Evolutionary conservation across 176 grass and related monocot genomes (phyloP).

Genomic region (Aegilops longissima): DNA sequence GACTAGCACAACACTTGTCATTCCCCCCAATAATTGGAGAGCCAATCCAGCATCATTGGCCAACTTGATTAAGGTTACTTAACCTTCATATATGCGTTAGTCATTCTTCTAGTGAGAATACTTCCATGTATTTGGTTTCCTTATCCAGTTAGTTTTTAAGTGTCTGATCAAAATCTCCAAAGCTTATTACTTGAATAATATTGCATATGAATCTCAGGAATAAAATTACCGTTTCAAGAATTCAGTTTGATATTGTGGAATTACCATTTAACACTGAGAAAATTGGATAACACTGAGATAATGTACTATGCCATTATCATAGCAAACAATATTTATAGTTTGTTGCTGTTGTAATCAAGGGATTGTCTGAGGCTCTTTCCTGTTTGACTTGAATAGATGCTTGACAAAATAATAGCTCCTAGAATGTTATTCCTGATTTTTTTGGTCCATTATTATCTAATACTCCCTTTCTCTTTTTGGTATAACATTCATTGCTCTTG

Average conservation of each 20-base stretch:
- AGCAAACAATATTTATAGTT: not conserved
- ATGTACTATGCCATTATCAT: not conserved
- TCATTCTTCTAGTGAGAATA: not conserved
- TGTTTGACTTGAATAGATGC: not conserved
- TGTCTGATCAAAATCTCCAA: not conserved
- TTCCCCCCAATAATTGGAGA: constrained; percentile 65
- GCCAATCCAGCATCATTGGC: constrained; percentile 62
- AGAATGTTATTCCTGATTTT: constrained; percentile 5
- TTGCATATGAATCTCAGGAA: not conserved
- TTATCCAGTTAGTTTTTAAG: not conserved
- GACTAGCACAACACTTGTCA: constrained; percentile 67
- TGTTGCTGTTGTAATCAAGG: not conserved
- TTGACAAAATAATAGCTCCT: not conserved
- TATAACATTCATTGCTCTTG: constrained; percentile 5
- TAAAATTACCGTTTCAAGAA: not conserved
- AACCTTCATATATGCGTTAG: not conserved
- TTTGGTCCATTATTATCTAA: constrained; percentile 7
- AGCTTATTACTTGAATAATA: not conserved
- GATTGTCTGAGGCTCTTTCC: not conserved
- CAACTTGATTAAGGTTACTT: constrained; percentile 73
- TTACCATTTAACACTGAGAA: not conserved
- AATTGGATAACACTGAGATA: not conserved
- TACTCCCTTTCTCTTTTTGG: constrained; percentile 3
- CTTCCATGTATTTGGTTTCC: not conserved
- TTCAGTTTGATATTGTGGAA: not conserved